Base-by-base conservation (phyloP, 2,329 filamentous ascomycete genomes). In the Thelonectria blattea region DNA sequence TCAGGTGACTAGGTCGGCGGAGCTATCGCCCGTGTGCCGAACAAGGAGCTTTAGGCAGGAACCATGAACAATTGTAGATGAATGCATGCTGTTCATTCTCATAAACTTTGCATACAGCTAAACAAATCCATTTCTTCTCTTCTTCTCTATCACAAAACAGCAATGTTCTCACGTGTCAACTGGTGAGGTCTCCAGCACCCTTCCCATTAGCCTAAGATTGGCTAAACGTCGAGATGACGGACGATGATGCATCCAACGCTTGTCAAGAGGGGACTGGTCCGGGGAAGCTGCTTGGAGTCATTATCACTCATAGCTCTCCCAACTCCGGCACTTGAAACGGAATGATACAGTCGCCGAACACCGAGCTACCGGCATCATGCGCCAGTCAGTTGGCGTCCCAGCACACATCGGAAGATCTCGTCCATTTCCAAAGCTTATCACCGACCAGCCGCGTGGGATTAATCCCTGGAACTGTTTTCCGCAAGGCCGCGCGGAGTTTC, bases 341-440 rank as follows among this genome's bases (percentile, higher is more conserved):
- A 42, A 10, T 54, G 27, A 60, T 24, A 42, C 27, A 48, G 48
- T 17, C 51, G 32, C 58, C 58, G 58, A 60, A 60, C 32, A 30
- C 58, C 58, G 52, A 52, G 24, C 37, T 59, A 14, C 30, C 18
- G 39, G 20, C 32, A 30, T 30, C 20, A 32, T 18, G 20, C 45
- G 8, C 12, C 20, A 24, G 22, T 24, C 22, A 24, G 22, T 24
- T 24, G 22, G 22, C 34, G 27, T 30, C 37, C 43, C 49, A 32
- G 41, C n/a, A 22, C 45, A 37, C 30, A 14, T 41, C 22, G 52
- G 41, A 34, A n/a, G 32, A 50, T 48, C 46, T 43, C 24, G 18
- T 48, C 24, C 56, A 24, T 22, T 20, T 18, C 32, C 17, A 56
- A 47, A 42, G 52, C 58, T 56, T 60, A 60, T 60, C 58, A 49